These are phyloP conservation scores for Ustilago bromivora DNA, from an alignment of 1,284 basidiomycete genomes.

Conservation along the genomic window DNA sequence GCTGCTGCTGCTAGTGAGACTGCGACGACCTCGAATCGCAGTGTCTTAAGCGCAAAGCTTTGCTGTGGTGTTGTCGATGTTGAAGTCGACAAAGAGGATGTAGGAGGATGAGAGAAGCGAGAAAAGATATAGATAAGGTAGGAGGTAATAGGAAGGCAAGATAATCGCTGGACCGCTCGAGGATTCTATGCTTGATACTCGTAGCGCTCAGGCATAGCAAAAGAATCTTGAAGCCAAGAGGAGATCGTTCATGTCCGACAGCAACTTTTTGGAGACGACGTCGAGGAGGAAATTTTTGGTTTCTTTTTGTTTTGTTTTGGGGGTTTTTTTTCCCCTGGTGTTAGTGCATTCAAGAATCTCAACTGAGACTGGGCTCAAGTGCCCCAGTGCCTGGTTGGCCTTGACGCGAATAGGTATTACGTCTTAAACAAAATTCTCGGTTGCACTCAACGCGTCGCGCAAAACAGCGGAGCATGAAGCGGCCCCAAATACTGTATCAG, in stretches of 20 bases:
- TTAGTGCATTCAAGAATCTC: neutral
- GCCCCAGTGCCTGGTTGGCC: neutral
- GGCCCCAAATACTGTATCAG: neutral
- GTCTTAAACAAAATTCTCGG: neutral
- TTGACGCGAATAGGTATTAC: neutral
- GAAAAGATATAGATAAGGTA: conserved; percentile 29
- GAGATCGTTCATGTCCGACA: neutral
- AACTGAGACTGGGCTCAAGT: conserved; percentile 15
- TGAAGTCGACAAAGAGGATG: neutral
- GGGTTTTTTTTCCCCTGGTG: neutral
- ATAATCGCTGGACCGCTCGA: conserved; percentile 11
- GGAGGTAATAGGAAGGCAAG: conserved; percentile 30
- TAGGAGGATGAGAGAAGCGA: conserved; percentile 2
- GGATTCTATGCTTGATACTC: conserved; percentile 12
- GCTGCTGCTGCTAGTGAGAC: conserved; percentile 20
- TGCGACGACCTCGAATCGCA: conserved; percentile 55
- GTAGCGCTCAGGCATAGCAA: neutral
- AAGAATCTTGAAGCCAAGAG: conserved; percentile 4
- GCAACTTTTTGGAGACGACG: neutral
- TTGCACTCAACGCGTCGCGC: conserved; percentile 47
- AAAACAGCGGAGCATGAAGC: neutral
- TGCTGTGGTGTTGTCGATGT: conserved; percentile 13
- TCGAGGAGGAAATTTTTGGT: conserved; percentile 8
- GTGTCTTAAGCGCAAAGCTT: conserved; percentile 26
- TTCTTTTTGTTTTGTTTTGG: neutral